Evolutionary conservation across 306 rosid genomes (phyloP), one percentile per base, ranked within the genome.

Genomic region (Rubus parviflorus): DNA sequence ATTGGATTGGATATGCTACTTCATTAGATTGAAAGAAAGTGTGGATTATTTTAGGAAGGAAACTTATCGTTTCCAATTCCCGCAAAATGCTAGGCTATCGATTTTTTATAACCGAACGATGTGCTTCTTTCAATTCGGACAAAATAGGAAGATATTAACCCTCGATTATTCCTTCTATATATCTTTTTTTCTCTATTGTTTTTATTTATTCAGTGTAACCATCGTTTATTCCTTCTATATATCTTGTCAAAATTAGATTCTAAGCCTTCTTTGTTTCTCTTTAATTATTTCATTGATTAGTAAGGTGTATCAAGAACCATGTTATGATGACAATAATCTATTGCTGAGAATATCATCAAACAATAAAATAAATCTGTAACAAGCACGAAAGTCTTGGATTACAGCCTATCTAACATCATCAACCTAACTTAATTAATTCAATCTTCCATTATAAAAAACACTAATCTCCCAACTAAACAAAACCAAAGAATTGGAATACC

Each of bases 371-470:
- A 25, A 68, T 47, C 38, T 65, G 11, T 38, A 22, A 53, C 49
- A 17, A 30, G 35, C 73, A 42, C 42, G 37, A 4, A 63, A 79
- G 45, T 66, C 52, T 65, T 74, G 67, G 53, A 74, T 48, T 53
- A 75, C 38, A 74, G 51, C 70, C 56, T 42, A 67, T 41, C 67
- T 67, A 73, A 74, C 70, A 74, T 42, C 76, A 81, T 62, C 48
- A 78, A 48, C 41, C 54, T 42, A 66, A 84, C 57, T 47, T 63
- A 49, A 40, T 74, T 73, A 42, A 73, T 57, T 58, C 46, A 77
- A 74, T 70, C 73, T 46, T 58, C 51, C 45, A 78, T 20, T 23
- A 16, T 19, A 76, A 47, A 57, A 19, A 25, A 43, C n/a, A 7
- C 53, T 23, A 53, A 48, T 71, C 25, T 66, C 69, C 15, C 74